Evolutionary conservation across 208 protist species (phyloP).

Genomic region (Leptomonas seymouri): DNA sequence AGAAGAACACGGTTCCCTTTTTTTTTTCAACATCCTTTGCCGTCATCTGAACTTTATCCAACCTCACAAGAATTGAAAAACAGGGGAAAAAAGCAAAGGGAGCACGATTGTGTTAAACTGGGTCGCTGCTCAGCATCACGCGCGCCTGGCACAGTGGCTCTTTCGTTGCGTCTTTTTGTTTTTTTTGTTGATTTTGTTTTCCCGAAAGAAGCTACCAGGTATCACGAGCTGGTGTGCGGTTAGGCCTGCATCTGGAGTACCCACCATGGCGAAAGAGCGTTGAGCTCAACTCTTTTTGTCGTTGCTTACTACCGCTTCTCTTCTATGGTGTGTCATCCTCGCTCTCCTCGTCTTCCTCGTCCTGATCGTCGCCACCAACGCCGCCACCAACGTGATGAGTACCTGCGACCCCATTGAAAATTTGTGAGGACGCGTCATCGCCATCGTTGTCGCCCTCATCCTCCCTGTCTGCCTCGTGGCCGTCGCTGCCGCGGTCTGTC

Average conservation of each 20-base stretch:
- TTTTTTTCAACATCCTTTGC: not conserved
- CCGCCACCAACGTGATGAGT: constrained; percentile 9
- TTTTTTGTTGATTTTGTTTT: not conserved
- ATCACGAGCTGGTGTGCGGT: too few relatives aligned
- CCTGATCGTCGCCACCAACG: constrained; percentile 11
- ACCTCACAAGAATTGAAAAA: not conserved
- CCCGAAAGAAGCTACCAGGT: too few relatives aligned
- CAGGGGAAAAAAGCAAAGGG: not conserved
- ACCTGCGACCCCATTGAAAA: not conserved
- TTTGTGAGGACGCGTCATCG: constrained; percentile 1
- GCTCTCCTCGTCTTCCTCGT: constrained; percentile 16
- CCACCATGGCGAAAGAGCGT: too few relatives aligned
- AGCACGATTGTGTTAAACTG: not conserved
- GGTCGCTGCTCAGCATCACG: not conserved
- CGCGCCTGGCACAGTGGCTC: not conserved
- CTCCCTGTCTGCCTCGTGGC: constrained; percentile 48
- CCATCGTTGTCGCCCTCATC: constrained; percentile 33
- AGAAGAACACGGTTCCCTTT: not conserved
- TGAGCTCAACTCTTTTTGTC: too few relatives aligned
- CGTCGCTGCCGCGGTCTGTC: constrained; percentile 46
- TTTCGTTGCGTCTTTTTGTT: not conserved
- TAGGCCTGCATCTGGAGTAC: too few relatives aligned
- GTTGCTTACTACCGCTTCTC: not conserved
- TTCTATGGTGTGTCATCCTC: not conserved
- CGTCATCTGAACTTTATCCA: not conserved